Percentiles rank a stretch among this genome's conserved stretches.
Conservation (phyloP, 2,329 filamentous ascomycete genomes). For the Periconia macrospinosa region DNA sequence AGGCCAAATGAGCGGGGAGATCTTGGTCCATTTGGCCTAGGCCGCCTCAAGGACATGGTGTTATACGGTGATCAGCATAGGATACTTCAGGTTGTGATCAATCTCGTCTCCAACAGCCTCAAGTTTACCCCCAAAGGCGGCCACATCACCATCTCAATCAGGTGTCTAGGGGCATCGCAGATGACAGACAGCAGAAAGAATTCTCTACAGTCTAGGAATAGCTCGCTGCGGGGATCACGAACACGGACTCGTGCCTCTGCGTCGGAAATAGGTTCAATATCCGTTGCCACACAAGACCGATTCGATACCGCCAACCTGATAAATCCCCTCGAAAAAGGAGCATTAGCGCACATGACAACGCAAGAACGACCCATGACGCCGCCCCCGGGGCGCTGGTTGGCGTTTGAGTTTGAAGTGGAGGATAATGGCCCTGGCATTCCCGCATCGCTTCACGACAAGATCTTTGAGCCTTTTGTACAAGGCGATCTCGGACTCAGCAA, state of each 20-base stretch:
- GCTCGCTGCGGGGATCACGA: conserved; percentile 41
- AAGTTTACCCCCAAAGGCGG: conserved; percentile 85
- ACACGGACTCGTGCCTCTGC: conserved; percentile 29
- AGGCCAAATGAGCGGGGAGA: conserved; percentile 53
- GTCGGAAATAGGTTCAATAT: conserved; percentile 35
- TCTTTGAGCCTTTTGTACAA: conserved; percentile 94
- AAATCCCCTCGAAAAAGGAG: conserved; percentile 44
- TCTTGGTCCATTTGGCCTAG: conserved; percentile 66
- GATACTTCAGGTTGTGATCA: conserved; percentile 91
- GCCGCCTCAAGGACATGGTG: conserved; percentile 79
- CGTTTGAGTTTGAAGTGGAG: conserved; percentile 86
- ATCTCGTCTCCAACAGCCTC: conserved; percentile 85
- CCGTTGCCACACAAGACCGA: conserved; percentile 27
- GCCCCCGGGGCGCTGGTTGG: conserved; percentile 66
- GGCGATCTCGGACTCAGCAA: conserved; percentile 88
- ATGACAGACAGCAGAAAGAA: conserved; percentile 47
- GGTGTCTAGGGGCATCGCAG: conserved; percentile 65
- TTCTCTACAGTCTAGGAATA: conserved; percentile 48
- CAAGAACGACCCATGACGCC: conserved; percentile 41
- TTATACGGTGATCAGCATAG: conserved; percentile 92
- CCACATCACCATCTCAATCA: conserved; percentile 74
- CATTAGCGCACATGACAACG: conserved; percentile 38
- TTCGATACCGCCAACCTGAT: conserved; percentile 49
- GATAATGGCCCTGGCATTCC: conserved; percentile 88
- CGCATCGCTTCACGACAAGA: conserved; percentile 72